Evolutionary conservation across 306 rosid genomes (phyloP).

Genomic region (Prunus mume): DNA sequence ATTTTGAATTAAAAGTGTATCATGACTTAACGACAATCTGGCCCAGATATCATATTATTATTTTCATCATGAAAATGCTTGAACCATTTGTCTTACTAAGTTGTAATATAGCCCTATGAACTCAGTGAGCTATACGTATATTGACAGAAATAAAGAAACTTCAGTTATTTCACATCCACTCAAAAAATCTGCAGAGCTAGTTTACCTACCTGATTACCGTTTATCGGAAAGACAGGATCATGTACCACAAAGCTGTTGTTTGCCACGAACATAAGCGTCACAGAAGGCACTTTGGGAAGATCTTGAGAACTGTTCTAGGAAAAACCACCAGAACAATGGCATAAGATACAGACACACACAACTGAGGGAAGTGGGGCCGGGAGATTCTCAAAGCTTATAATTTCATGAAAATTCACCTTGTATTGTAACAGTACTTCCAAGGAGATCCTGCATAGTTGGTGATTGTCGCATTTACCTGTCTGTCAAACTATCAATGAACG

Average conservation of each 20-base stretch:
- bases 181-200: constrained; percentile 11
- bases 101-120: not conserved
- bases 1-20: too few species aligned
- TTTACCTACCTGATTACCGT: constrained; percentile 53
- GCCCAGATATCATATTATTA: too few species aligned
- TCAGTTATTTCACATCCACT: not conserved
- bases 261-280: constrained; percentile 60
- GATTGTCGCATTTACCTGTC: constrained; percentile 62
- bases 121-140: not conserved
- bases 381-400: not conserved
- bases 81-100: too few species aligned
- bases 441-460: constrained; percentile 52
- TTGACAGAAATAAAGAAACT: not conserved
- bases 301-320: constrained; percentile 51
- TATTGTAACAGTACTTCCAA: constrained; percentile 83
- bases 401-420: constrained; percentile 47
- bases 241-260: constrained; percentile 78
- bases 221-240: constrained; percentile 50
- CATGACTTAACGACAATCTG: too few species aligned
- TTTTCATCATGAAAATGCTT: too few species aligned
- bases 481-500: constrained; percentile 56
- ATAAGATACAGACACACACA: not conserved
- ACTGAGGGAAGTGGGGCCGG: not conserved
- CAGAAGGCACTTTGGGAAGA: constrained; percentile 62
- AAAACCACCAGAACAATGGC: constrained; percentile 6